Evolutionary conservation across 139 green algal genomes (phyloP), one percentile per base, ranked within the genome.

Genomic region (Trebouxia sp.): DNA sequence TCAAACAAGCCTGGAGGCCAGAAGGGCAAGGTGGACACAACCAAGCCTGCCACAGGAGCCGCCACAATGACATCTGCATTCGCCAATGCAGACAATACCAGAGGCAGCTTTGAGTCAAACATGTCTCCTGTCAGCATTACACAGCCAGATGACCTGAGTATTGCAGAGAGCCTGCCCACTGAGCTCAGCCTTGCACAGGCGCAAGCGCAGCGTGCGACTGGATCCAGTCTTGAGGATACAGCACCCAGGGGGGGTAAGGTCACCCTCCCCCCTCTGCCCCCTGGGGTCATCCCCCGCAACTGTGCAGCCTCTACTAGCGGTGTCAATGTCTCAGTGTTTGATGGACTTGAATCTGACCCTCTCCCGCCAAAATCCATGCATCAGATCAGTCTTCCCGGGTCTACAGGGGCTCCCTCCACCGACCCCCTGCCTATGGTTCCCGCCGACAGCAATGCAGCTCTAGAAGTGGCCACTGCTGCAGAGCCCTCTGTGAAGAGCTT

Each of bases 201-300:
- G 24, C 58, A 69, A 12, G 6, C 24, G 11, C 62, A 37, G 15
- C n/a, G n/a, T 10, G 20, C n/a, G n/a, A n/a, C 42, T 4, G 30
- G 20, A 30, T 5, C 20, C 32, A 72, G 62, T 24, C 32, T 72
- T 30, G 62, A 72, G n/a, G 62, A 35, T 43, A 12, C n/a, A 9
- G 32, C 32, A n/a, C n/a, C n/a, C 11, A 72, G 62, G 62, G 62
- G 62, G 62, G 62, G 62, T 72, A 72, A 72, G 62, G 62, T 72
- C 62, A 72, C 32, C 12, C 32, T 72, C n/a, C 62, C 62, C 35
- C 62, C 62, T 72, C 62, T 72, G 26, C 62, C 62, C 62, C 62
- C 62, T 28, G 62, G 62, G 42, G 62, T 72, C 32, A 45, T 72
- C 35, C 62, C 62, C 32, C 32, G 62, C 32, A 72, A 72, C 32